These are phyloP conservation scores for Boletus semigastroideus DNA, from an alignment of 1,284 basidiomycete species.

Conservation along the genomic window DNA sequence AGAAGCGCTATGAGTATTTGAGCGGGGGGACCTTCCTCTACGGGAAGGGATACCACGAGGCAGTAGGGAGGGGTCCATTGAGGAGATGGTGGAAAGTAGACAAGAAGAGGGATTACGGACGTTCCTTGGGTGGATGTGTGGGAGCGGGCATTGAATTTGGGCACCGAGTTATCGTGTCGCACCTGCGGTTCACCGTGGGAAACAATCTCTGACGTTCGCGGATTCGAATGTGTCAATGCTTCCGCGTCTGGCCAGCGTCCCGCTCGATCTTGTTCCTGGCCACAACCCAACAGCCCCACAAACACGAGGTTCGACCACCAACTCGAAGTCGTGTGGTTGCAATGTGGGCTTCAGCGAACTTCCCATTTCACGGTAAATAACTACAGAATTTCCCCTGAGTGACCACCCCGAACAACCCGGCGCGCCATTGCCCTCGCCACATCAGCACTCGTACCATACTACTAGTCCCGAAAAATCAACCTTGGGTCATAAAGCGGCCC, in stretches of 20 bases:
- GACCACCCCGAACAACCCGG: conserved; percentile 3
- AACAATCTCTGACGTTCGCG: conserved; percentile 31
- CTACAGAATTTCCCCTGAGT: neutral
- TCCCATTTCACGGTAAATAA: neutral
- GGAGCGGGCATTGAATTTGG: conserved; percentile 41
- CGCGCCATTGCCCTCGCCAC: neutral
- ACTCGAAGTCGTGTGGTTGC: conserved; percentile 19
- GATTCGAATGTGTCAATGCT: conserved; percentile 34
- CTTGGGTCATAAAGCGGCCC: conserved; percentile 16
- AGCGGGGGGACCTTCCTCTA: conserved; percentile 32
- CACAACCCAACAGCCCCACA: conserved; percentile 3
- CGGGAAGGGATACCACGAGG: conserved; percentile 31
- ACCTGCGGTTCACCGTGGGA: conserved; percentile 34
- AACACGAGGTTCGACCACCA: neutral
- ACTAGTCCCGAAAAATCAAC: conserved; percentile 1
- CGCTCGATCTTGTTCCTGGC: conserved; percentile 11
- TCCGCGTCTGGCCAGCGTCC: conserved; percentile 35
- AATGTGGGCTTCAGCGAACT: neutral
- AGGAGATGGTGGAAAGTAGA: conserved; percentile 8
- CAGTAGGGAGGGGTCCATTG: conserved; percentile 16
- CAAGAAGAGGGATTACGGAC: conserved; percentile 9
- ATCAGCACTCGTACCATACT: neutral
- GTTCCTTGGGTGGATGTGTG: conserved; percentile 35
- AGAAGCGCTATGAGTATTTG: conserved; percentile 23
- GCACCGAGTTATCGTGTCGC: conserved; percentile 40